A percentile compares a stretch with the other conserved stretches of the same genome.
Conservation (phyloP, 2,329 filamentous ascomycete genomes). For the Huntiella omanensis region DNA sequence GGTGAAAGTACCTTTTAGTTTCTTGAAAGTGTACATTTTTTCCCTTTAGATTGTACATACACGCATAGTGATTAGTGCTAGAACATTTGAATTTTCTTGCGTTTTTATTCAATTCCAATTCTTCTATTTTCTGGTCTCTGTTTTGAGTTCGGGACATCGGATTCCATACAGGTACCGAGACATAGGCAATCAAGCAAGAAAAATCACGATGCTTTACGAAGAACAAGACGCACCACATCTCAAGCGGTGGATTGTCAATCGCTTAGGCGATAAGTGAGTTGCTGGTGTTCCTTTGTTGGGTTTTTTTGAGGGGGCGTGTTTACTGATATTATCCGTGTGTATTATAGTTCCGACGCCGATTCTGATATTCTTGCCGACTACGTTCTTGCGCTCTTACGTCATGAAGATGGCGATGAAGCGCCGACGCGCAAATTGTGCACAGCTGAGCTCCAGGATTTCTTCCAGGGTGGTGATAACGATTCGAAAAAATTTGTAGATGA, state of each 20-base stretch:
- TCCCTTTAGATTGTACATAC: too few relatives aligned
- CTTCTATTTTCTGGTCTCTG: too few relatives aligned
- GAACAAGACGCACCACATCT: conserved; percentile 44
- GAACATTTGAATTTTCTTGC: too few relatives aligned
- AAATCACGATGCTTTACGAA: conserved; percentile 35
- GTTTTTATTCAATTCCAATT: too few relatives aligned
- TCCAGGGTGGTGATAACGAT: conserved; percentile 35
- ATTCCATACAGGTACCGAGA: neutral
- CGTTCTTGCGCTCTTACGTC: conserved; percentile 53
- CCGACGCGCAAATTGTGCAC: conserved; percentile 49
- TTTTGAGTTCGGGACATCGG: too few relatives aligned
- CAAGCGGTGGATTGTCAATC: conserved; percentile 61
- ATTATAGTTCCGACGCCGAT: conserved; percentile 55
- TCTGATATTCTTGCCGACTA: conserved; percentile 70
- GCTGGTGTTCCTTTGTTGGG: too few relatives aligned
- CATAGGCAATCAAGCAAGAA: neutral
- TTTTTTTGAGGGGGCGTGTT: too few relatives aligned
- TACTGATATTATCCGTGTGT: neutral
- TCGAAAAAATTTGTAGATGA: conserved; percentile 26
- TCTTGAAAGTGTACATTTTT: too few relatives aligned
- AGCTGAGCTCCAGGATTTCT: conserved; percentile 55
- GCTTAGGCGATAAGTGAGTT: conserved; percentile 54
- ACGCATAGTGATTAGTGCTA: too few relatives aligned
- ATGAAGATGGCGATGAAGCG: conserved; percentile 44
- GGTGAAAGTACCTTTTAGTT: too few relatives aligned